Percentiles rank a stretch among this genome's conserved stretches.
Conservation (phyloP, 768 basidiomycete species). For the Megacollybia marginata region DNA sequence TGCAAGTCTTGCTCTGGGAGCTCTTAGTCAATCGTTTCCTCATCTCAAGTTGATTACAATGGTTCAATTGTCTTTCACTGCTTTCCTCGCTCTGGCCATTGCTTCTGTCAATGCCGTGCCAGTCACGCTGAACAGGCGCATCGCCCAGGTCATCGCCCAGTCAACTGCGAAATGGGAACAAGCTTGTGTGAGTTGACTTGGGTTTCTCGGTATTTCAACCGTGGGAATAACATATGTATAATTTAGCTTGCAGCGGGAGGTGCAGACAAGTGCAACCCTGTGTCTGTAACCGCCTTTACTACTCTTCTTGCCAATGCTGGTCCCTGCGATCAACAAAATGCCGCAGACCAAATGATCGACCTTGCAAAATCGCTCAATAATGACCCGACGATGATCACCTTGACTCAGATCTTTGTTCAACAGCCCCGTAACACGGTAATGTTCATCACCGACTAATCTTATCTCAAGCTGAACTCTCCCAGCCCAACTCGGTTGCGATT, state of each 20-base stretch:
- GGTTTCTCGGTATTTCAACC: neutral
- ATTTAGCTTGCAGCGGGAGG: constrained; percentile 48
- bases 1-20: no score
- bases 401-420: constrained; percentile 48
- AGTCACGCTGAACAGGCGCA: constrained; percentile 29
- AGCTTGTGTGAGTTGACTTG: constrained; percentile 34
- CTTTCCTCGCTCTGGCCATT: constrained; percentile 25
- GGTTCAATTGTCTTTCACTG: constrained; percentile 20
- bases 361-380: constrained; percentile 36
- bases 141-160: constrained; percentile 34
- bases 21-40: neutral
- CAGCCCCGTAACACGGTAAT: constrained; percentile 50
- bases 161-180: constrained; percentile 36
- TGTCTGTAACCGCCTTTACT: constrained; percentile 46
- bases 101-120: constrained; percentile 27
- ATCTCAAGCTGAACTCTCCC: neutral
- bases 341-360: constrained; percentile 46
- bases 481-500: constrained; percentile 37
- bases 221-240: neutral
- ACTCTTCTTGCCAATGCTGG: constrained; percentile 55
- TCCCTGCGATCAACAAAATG: constrained; percentile 48
- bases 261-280: constrained; percentile 45
- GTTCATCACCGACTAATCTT: no score
- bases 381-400: constrained; percentile 37
- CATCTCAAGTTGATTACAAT: constrained; percentile 14